These are phyloP conservation scores for Cordia subcordata DNA, from an alignment of 257 asterid species.

Conservation along the genomic window DNA sequence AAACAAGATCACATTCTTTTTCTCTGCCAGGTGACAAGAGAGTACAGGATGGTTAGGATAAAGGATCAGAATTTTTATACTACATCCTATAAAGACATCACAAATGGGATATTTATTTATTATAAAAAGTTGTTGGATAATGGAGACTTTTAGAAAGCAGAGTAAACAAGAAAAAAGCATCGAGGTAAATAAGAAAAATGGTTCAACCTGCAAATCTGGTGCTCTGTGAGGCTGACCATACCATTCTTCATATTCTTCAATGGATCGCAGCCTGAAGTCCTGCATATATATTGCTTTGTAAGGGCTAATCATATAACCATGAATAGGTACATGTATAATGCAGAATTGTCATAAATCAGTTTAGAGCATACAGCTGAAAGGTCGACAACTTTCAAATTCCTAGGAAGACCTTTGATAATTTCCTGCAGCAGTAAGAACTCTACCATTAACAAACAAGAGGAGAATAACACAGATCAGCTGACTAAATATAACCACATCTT, in stretches of 20 bases:
- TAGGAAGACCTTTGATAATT: conserved; percentile 79
- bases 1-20: neutral
- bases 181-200: neutral
- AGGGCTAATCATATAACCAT: neutral
- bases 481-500: neutral
- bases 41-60: neutral
- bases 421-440: conserved; percentile 45
- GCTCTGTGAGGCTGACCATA: conserved; percentile 93
- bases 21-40: neutral
- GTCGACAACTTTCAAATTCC: conserved; percentile 74
- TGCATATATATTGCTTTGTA: conserved; percentile 23
- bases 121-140: neutral
- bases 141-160: neutral
- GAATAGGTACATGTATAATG: neutral
- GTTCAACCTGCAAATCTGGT: conserved; percentile 65
- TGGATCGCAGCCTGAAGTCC: conserved; percentile 85
- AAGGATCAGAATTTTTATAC: conserved; percentile 2
- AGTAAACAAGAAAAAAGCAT: neutral
- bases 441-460: conserved; percentile 1
- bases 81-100: neutral
- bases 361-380: conserved; percentile 77
- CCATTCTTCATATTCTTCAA: conserved; percentile 86
- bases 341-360: conserved; percentile 1
- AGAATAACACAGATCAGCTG: neutral
- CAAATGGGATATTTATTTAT: neutral